A percentile compares a stretch with the other conserved stretches of the same genome.
Conservation (phyloP, 495 filamentous ascomycete genomes). For the Hypoxylon lienhwacheense region DNA sequence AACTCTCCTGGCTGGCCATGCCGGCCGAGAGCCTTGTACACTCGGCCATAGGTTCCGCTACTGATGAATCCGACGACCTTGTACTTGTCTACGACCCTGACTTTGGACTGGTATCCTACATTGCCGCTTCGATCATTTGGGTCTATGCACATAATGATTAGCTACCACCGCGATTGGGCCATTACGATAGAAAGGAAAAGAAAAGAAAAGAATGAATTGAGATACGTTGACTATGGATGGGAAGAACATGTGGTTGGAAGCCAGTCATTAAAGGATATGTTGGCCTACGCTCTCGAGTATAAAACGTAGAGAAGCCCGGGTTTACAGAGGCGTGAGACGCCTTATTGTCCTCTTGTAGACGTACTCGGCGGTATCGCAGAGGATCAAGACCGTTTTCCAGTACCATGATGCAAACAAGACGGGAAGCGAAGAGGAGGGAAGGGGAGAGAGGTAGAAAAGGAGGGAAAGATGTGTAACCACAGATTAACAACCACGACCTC, state of each 20-base stretch:
- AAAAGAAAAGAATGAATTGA: conserved; percentile 30
- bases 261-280: conserved; percentile 10
- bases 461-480: background rate
- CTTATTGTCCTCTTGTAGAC: conserved; percentile 2
- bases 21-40: conserved; percentile 90
- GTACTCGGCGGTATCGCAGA: conserved; percentile 6
- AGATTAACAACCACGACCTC: background rate
- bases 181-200: conserved; percentile 46
- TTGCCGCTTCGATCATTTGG: conserved; percentile 51
- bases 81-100: conserved; percentile 86
- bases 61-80: conserved; percentile 97
- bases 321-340: conserved; percentile 3
- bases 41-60: conserved; percentile 96
- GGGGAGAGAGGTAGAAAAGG: background rate
- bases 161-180: conserved; percentile 36
- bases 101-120: conserved; percentile 75
- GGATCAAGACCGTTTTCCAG: conserved; percentile 11
- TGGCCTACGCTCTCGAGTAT: conserved; percentile 9
- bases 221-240: conserved; percentile 32
- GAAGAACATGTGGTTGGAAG: conserved; percentile 13
- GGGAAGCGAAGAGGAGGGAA: background rate
- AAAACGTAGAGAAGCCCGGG: conserved; percentile 4
- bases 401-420: conserved; percentile 27
- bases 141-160: conserved; percentile 40
- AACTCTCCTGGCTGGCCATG: conserved; percentile 75